phyloP scores from a whole-genome alignment of 495 filamentous ascomycete genomes.

The Daldinia loculata region DNA sequence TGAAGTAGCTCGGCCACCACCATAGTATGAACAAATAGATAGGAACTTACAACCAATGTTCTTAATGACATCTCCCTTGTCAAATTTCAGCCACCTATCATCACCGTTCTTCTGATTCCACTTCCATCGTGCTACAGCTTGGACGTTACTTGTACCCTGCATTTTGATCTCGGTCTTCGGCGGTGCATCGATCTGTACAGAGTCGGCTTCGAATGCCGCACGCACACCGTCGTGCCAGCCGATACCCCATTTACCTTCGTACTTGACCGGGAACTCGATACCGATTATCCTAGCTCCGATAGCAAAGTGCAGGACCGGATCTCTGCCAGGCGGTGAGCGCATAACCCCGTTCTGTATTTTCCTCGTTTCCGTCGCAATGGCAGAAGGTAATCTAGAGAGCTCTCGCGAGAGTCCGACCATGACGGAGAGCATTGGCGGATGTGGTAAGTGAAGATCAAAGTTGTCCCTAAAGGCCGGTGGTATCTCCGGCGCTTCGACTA shows the following conservation, averaged over 20 bases:
- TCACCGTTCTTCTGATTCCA: slow-evolving; percentile 55
- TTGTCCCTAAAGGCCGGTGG: slow-evolving; percentile 45
- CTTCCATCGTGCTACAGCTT: slow-evolving; percentile 56
- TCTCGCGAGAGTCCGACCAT: slow-evolving; percentile 45
- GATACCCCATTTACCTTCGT: slow-evolving; percentile 57
- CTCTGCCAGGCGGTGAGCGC: slow-evolving; percentile 50
- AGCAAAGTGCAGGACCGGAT: slow-evolving; percentile 52
- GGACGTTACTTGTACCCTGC: slow-evolving; percentile 48
- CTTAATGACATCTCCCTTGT: slow-evolving; percentile 56
- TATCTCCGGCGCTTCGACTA: slow-evolving; percentile 44
- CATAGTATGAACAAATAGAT: neutral
- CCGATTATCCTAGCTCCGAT: slow-evolving; percentile 55
- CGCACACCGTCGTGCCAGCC: slow-evolving; percentile 57
- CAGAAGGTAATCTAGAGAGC: slow-evolving; percentile 48
- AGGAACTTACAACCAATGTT: slow-evolving; percentile 56
- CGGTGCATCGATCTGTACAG: slow-evolving; percentile 51
- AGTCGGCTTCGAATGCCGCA: slow-evolving; percentile 54
- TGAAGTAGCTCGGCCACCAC: neutral
- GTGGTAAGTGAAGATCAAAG: slow-evolving; percentile 57
- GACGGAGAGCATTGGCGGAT: slow-evolving; percentile 44
- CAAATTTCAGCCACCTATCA: slow-evolving; percentile 57
- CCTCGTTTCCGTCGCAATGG: slow-evolving; percentile 46
- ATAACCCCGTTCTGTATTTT: slow-evolving; percentile 43
- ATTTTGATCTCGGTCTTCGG: slow-evolving; percentile 47
- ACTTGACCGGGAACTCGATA: slow-evolving; percentile 55